phyloP scores from a whole-genome alignment of 164 flowering plant species.

The grape (Vitis vinifera) region DNA sequence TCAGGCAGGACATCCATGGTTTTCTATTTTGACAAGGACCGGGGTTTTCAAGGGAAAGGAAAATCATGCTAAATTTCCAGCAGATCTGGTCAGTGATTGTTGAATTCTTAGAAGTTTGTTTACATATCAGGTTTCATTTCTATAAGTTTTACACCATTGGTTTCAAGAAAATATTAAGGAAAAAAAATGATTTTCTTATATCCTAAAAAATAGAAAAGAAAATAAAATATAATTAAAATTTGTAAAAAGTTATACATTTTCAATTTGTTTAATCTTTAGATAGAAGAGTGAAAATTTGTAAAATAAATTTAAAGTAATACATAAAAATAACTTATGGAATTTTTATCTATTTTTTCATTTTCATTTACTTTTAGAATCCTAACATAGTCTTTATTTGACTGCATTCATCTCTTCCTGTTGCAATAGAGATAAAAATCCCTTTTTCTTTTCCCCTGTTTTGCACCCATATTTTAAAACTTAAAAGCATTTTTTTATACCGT shows the following conservation, averaged over 20 bases:
- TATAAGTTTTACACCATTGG: background rate
- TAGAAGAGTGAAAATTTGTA: constrained; percentile 29
- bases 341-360: too few relatives aligned
- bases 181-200: too few relatives aligned
- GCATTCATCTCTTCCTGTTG: too few relatives aligned
- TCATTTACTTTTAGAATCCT: too few relatives aligned
- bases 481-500: constrained; percentile 15
- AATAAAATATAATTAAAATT: constrained; percentile 40
- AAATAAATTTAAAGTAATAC: too few relatives aligned
- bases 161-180: too few relatives aligned
- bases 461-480: too few relatives aligned
- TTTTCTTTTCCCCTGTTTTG: too few relatives aligned
- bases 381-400: too few relatives aligned
- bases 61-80: constrained; percentile 70
- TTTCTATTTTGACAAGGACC: constrained; percentile 88
- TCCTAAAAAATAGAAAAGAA: too few relatives aligned
- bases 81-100: constrained; percentile 25
- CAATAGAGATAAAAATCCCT: too few relatives aligned
- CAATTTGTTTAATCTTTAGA: constrained; percentile 33
- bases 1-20: constrained; percentile 95
- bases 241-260: constrained; percentile 8
- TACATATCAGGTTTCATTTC: constrained; percentile 66
- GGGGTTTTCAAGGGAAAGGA: constrained; percentile 70
- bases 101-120: constrained; percentile 40
- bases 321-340: too few relatives aligned